Evolutionary conservation across 2,329 filamentous ascomycete genomes (phyloP).

Genomic region (Ceratocystiopsis brevicomis): DNA sequence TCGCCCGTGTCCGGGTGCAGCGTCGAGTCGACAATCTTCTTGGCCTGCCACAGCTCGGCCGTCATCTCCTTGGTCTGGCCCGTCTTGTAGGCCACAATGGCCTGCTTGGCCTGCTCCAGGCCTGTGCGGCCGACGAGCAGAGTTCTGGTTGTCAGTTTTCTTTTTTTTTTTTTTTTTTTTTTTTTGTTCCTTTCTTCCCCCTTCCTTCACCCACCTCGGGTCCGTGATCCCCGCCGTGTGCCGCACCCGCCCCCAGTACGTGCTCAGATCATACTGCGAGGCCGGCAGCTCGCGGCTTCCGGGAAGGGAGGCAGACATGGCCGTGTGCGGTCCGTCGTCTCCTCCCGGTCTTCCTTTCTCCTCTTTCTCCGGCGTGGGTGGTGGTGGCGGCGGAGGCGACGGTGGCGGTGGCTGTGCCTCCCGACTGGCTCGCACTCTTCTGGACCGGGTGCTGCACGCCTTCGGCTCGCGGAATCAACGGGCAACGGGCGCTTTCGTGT

Average conservation of each 20-base stretch:
- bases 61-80: slow-evolving; percentile 67
- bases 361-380: background rate
- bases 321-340: slow-evolving; percentile 4
- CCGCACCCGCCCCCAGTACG: slow-evolving; percentile 86
- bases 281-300: slow-evolving; percentile 65
- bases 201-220: slow-evolving; percentile 54
- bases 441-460: too few relatives aligned
- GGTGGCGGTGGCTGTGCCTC: too few relatives aligned
- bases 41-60: slow-evolving; percentile 79
- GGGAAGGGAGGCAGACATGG: slow-evolving; percentile 47
- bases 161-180: background rate
- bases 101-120: slow-evolving; percentile 67
- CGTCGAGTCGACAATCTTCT: slow-evolving; percentile 94
- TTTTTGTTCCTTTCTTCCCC: too few relatives aligned
- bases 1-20: slow-evolving; percentile 89
- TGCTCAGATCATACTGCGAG: slow-evolving; percentile 80
- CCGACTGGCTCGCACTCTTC: too few relatives aligned
- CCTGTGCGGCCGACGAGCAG: slow-evolving; percentile 61
- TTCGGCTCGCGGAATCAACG: too few relatives aligned
- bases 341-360: background rate
- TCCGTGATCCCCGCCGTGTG: slow-evolving; percentile 83
- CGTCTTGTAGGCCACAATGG: slow-evolving; percentile 73
- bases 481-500: too few relatives aligned
- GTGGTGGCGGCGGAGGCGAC: too few relatives aligned
- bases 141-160: slow-evolving; percentile 38